Percentiles rank a stretch among this genome's conserved stretches.
These are phyloP conservation scores for Taphrina populina DNA, from an alignment of 1,139 yeast species.

Conservation along the genomic window DNA sequence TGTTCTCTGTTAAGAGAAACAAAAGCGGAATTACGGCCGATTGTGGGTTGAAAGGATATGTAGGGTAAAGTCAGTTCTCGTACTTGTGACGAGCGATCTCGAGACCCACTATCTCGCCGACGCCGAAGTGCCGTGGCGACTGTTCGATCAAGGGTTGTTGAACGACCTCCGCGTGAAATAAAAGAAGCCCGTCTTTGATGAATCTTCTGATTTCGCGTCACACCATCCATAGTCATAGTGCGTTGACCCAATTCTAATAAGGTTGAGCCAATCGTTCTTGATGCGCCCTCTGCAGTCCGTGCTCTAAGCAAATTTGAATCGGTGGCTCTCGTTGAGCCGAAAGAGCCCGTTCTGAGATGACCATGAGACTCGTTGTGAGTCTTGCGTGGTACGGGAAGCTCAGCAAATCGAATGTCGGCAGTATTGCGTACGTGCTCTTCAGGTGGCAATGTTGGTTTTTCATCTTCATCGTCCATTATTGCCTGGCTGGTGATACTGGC, in stretches of 20 bases:
- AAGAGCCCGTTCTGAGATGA: not conserved
- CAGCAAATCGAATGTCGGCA: constrained; percentile 48
- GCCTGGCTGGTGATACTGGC: constrained; percentile 10
- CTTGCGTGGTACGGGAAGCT: constrained; percentile 50
- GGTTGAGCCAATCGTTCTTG: constrained; percentile 13
- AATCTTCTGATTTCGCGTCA: constrained; percentile 15
- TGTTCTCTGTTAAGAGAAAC: constrained; percentile 77
- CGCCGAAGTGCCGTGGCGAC: constrained; percentile 34
- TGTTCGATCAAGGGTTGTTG: constrained; percentile 41
- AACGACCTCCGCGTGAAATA: constrained; percentile 36
- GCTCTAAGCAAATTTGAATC: not conserved
- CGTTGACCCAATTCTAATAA: constrained; percentile 47
- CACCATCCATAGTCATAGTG: constrained; percentile 53
- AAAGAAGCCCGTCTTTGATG: constrained; percentile 16
- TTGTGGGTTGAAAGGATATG: constrained; percentile 61
- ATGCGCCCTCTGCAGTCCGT: constrained; percentile 10
- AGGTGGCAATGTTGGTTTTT: not conserved
- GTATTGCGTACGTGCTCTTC: constrained; percentile 5
- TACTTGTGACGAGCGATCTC: constrained; percentile 5
- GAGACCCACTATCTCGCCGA: constrained; percentile 32
- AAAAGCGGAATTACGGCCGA: constrained; percentile 96
- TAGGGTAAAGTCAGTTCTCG: constrained; percentile 36
- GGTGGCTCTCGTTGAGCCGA: not conserved
- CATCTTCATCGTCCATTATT: constrained; percentile 10
- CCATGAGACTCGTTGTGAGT: constrained; percentile 2